Evolutionary conservation across 106 monocot genomes (phyloP), one percentile per base, ranked within the genome.

Genomic region (Iris macrosiphon): DNA sequence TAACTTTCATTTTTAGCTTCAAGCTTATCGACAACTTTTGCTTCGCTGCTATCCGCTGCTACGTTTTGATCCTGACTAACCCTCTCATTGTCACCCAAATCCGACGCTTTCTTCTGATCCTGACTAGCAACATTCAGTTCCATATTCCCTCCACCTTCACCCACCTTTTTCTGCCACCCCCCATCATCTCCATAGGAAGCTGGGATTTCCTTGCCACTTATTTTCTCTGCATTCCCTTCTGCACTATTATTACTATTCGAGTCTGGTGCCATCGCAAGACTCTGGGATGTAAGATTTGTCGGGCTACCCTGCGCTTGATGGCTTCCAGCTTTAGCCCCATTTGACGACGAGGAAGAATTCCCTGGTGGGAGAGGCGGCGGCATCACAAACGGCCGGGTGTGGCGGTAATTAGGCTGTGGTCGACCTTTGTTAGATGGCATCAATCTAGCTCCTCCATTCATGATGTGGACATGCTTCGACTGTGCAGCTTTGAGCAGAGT

Each of bases 401-500:
- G 0, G 14, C 1, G 20, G 7, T 7, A 4, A 52, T 12, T 32
- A 8, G 18, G 7, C 13, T 31, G 30, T 23, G 42, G 46, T 11
- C 6, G 16, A 12, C 46, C 38, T 59, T 43, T 21, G 40, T 32
- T 14, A 12, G 39, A 3, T 10, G 57, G 8, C 11, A 27, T 55
- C 13, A 54, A 31, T 26, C 33, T 41, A 65, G 53, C 17, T 54
- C 54, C 41, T 29, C 54, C 40, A 35, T 46, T 20, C 38, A 23
- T 56, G 45, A 67, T 47, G 14, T 58, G 67, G 57, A 47, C 48
- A 16, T 41, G 45, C 21, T 38, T 58, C 8, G 41, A 33, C 24
- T 55, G 45, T 4, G 47, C 57, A n/a, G 57, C 67, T 40, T 31
- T 18, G 4, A 57, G 14, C 12, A 57, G 23, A 47, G 56, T 46